These are phyloP conservation scores for Rhodotorula sp. DNA, from an alignment of 1,284 basidiomycete species.

Conservation along the genomic window DNA sequence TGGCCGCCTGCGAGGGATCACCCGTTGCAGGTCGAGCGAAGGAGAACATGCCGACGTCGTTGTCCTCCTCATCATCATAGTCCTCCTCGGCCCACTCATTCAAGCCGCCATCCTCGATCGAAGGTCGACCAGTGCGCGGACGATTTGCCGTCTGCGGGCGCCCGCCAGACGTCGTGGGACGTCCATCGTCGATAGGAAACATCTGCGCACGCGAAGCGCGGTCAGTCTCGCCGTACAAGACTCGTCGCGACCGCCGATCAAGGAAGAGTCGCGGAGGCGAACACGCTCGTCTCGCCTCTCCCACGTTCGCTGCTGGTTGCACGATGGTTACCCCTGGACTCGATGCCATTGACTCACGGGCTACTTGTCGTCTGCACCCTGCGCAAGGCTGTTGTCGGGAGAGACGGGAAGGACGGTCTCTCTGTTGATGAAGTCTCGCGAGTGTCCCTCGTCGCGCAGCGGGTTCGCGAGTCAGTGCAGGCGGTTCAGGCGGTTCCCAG, in stretches of 20 bases:
- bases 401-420: no score
- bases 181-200: neutral
- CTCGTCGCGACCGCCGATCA: neutral
- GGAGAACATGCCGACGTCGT: constrained; percentile 44
- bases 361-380: no score
- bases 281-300: no score
- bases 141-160: constrained; percentile 4
- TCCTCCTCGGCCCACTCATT: constrained; percentile 3
- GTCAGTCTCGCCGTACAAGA: neutral
- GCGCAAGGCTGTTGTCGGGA: no score
- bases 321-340: no score
- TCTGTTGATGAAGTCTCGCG: no score
- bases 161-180: neutral
- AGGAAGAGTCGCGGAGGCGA: neutral
- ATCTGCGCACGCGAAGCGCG: neutral
- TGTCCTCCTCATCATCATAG: constrained; percentile 33
- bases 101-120: neutral
- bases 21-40: constrained; percentile 36
- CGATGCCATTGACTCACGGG: no score
- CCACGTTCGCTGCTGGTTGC: no score
- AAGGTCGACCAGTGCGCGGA: neutral
- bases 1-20: neutral
- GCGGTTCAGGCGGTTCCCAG: no score
- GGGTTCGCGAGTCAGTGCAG: no score
- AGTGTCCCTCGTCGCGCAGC: no score